Base-by-base conservation (phyloP, 768 basidiomycete species). In the Cyclocybe aegerita region DNA sequence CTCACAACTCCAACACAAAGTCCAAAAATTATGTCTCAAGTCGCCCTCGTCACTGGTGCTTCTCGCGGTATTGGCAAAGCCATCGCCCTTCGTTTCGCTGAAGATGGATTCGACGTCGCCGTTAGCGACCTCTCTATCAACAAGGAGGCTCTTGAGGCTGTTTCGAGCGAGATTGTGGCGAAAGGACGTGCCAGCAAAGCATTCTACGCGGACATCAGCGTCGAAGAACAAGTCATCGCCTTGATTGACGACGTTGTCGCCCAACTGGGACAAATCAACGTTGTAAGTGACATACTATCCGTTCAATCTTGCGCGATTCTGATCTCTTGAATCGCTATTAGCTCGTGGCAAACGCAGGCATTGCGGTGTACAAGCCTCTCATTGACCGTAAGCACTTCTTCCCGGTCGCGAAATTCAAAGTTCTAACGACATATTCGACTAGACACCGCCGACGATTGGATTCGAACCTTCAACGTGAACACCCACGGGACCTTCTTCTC, bases 401-500 rank as follows among this genome's bases (percentile, higher is more conserved):
- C 8, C 50, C 11, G 32, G 7, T 14, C 7, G 16, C 16, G 31
- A 11, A 32, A 15, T 32, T 48, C 7, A 39, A 9, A 16, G 46
- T 12, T 48, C n/a, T 30, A 12, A 16, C 34, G 10, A 10, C 46
- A 33, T 43, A 23, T 23, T 23, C 23, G 23, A 23, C 16, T 47
- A 70, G 78, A 68, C 3, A 58, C 61, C 2, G 45, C 67, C 4
- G 66, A 73, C 5, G 63, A 71, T 1, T 76, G 68, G 71, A 71
- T 82, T 59, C 65, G 59, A 58, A 38, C 66, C 4, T 68, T 79
- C 52, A 67, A 73, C 4, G 67, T 85, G 58, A 86, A 87, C 58
- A 71, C 77, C 51, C 75, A 79, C 46, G 83, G 82, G 33, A 67
- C 75, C 0, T 85, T 80, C 67, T 72, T 81, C 52, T 84, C 81